phyloP scores from a whole-genome alignment of 352 stramenopile genomes.

The Phytopythium aichiense region DNA sequence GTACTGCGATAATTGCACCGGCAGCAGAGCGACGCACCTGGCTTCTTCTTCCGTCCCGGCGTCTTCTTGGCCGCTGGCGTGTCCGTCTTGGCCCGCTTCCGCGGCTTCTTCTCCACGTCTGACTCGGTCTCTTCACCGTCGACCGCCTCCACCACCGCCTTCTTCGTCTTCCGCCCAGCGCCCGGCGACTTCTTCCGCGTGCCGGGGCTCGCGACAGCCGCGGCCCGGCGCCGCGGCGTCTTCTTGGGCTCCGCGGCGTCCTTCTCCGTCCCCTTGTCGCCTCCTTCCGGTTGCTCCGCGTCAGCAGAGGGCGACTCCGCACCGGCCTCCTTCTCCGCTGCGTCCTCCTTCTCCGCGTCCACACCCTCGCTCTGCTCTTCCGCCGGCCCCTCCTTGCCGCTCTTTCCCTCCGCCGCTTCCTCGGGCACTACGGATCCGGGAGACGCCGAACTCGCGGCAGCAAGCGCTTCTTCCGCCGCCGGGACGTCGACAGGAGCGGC shows the following conservation, averaged over 20 bases:
- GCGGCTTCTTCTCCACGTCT: constrained; percentile 43
- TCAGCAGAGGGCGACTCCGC: not conserved
- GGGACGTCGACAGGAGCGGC: not conserved
- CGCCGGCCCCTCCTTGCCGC: not conserved
- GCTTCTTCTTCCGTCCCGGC: constrained; percentile 44
- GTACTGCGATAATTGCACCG: not conserved
- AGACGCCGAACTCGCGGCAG: not conserved
- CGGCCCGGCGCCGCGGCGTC: not conserved
- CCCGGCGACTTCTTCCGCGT: constrained; percentile 4
- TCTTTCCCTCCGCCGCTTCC: constrained; percentile 5
- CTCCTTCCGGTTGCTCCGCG: not conserved
- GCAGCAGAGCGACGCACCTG: constrained; percentile 8
- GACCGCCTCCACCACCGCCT: constrained; percentile 1
- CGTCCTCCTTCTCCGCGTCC: not conserved
- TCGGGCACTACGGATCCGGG: not conserved
- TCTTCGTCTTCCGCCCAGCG: constrained; percentile 7
- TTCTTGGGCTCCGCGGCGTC: constrained; percentile 2
- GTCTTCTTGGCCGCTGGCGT: constrained; percentile 20
- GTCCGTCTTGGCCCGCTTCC: constrained; percentile 33
- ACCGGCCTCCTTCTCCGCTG: not conserved
- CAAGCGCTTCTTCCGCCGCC: not conserved
- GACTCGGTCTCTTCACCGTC: constrained; percentile 45
- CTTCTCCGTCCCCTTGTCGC: not conserved
- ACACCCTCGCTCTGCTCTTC: not conserved
- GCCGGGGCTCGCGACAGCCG: not conserved